These are phyloP conservation scores for Pisolithus marmoratus DNA, from an alignment of 768 basidiomycete species.

Conservation along the genomic window DNA sequence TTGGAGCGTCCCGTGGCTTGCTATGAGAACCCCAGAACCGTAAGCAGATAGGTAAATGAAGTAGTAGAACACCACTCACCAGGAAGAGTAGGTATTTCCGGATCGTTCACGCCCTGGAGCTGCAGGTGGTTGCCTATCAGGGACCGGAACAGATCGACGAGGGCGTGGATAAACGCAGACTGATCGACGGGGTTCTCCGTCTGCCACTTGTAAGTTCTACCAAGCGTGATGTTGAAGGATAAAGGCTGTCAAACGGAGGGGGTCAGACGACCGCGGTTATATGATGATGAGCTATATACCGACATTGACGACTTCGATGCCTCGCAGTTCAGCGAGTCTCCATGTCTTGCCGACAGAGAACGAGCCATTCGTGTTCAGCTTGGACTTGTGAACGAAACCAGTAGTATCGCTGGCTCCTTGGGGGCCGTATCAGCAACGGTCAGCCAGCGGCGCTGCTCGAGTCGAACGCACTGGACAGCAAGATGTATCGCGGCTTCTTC, in stretches of 20 bases:
- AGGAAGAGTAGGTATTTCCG: slow-evolving; percentile 19
- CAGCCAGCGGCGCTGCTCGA: neutral
- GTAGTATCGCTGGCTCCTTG: slow-evolving; percentile 56
- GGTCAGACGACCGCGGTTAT: slow-evolving; percentile 12
- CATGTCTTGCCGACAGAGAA: slow-evolving; percentile 99
- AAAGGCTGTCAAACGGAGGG: slow-evolving; percentile 38
- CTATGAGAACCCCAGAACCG: slow-evolving; percentile 3
- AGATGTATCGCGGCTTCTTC: slow-evolving; percentile 83
- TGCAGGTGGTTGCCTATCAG: slow-evolving; percentile 46
- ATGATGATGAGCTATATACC: slow-evolving; percentile 21
- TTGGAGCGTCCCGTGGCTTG: slow-evolving; percentile 12
- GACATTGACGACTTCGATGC: slow-evolving; percentile 71
- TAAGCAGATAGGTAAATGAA: neutral
- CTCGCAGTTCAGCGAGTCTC: slow-evolving; percentile 77
- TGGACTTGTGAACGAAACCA: slow-evolving; percentile 91
- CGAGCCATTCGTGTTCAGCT: slow-evolving; percentile 87
- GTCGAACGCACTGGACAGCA: slow-evolving; percentile 76
- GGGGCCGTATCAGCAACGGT: slow-evolving; percentile 1
- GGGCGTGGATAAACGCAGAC: slow-evolving; percentile 56
- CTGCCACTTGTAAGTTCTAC: slow-evolving; percentile 88
- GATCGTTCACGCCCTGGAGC: slow-evolving; percentile 51
- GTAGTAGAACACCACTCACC: slow-evolving; percentile 23
- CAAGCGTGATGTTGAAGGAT: slow-evolving; percentile 76
- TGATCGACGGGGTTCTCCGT: slow-evolving; percentile 77
- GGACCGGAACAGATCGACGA: slow-evolving; percentile 56